A percentile compares a stretch with the other conserved stretches of the same genome.
These are phyloP conservation scores for Globisporangium cylindrosporum DNA, from an alignment of 352 stramenopile species.

Conservation along the genomic window DNA sequence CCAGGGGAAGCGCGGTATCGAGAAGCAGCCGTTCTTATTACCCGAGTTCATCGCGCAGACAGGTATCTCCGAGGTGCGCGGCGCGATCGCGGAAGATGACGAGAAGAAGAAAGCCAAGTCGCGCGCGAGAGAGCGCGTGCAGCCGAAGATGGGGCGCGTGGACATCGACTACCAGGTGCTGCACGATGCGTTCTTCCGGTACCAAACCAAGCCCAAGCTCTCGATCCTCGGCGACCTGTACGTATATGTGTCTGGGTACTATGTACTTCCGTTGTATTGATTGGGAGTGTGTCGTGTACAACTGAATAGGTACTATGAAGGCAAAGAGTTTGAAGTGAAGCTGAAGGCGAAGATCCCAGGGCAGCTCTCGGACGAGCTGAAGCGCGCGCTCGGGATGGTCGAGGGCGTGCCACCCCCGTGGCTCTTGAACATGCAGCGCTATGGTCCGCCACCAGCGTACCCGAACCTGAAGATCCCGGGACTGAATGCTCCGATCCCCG, in stretches of 20 bases:
- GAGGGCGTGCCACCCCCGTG: slow-evolving; percentile 93
- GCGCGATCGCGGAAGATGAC: slow-evolving; percentile 77
- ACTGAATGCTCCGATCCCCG: slow-evolving; percentile 95
- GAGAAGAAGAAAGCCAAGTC: slow-evolving; percentile 92
- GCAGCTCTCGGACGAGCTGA: slow-evolving; percentile 82
- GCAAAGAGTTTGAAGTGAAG: slow-evolving; percentile 95
- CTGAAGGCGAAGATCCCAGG: slow-evolving; percentile 90
- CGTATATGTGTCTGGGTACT: background rate
- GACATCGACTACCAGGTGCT: slow-evolving; percentile 98
- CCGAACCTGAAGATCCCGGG: slow-evolving; percentile 96
- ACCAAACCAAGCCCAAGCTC: slow-evolving; percentile 97
- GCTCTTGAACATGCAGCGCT: slow-evolving; percentile 98
- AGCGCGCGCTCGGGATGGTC: slow-evolving; percentile 94
- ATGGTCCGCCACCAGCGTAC: slow-evolving; percentile 96
- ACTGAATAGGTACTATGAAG: slow-evolving; percentile 93
- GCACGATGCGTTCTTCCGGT: slow-evolving; percentile 98
- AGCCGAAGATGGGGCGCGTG: slow-evolving; percentile 95
- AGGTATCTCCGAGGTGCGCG: slow-evolving; percentile 83
- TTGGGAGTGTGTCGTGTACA: background rate
- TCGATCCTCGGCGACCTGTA: slow-evolving; percentile 82
- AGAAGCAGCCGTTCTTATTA: slow-evolving; percentile 94
- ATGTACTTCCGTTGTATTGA: slow-evolving; percentile 28
- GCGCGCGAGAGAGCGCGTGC: slow-evolving; percentile 90
- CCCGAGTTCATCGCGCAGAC: slow-evolving; percentile 98
- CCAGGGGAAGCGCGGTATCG: slow-evolving; percentile 94